These are phyloP conservation scores for Quercus tomentella DNA, from an alignment of 331 rosid genomes.

Conservation along the genomic window DNA sequence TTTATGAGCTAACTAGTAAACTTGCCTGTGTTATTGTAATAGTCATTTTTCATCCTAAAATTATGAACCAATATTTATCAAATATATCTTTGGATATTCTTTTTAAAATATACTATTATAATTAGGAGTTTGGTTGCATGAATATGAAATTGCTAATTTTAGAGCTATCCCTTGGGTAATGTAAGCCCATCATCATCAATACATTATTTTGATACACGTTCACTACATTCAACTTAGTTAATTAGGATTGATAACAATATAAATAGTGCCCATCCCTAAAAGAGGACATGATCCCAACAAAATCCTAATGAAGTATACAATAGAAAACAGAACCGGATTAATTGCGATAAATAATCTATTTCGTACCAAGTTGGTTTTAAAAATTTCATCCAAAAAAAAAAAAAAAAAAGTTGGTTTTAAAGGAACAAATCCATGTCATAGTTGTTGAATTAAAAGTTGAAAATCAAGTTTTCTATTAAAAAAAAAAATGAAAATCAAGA, in stretches of 20 bases:
- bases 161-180: too few species aligned
- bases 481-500: not conserved
- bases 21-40: too few species aligned
- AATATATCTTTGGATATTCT: not conserved
- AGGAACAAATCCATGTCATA: not conserved
- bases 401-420: too few species aligned
- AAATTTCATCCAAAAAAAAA: not conserved
- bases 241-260: not conserved
- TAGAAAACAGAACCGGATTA: not conserved
- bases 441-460: not conserved
- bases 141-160: too few species aligned
- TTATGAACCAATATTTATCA: not conserved
- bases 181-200: not conserved
- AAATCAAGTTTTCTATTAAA: too few species aligned
- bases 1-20: not conserved
- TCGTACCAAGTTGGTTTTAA: not conserved
- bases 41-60: not conserved
- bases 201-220: not conserved
- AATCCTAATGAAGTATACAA: not conserved
- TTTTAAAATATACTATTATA: not conserved
- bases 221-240: not conserved
- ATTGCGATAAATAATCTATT: not conserved
- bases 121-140: not conserved
- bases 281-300: not conserved
- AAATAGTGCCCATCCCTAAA: not conserved